phyloP scores from a whole-genome alignment of 441 rosid genomes.

The Hura crepitans region DNA sequence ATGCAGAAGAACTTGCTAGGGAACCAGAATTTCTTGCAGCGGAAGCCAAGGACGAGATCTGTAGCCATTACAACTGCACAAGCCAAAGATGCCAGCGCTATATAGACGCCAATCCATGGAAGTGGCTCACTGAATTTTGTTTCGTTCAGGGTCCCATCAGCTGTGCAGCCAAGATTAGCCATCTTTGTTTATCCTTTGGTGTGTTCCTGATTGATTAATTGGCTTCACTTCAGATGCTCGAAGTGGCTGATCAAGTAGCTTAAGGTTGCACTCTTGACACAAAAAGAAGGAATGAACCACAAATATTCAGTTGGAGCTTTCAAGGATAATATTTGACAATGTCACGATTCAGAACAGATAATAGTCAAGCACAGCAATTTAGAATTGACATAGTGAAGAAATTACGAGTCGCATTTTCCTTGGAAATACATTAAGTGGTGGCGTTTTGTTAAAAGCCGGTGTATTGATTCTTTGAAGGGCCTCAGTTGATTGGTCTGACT shows the following conservation, averaged over 20 bases:
- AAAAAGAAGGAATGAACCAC: no score
- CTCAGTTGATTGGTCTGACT: no score
- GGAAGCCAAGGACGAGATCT: constrained; percentile 55
- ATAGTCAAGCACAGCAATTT: constrained; percentile 18
- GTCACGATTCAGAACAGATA: constrained; percentile 39
- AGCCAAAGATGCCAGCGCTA: constrained; percentile 44
- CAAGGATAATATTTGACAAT: constrained; percentile 32
- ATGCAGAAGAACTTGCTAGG: constrained; percentile 63
- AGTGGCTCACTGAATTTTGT: constrained; percentile 57
- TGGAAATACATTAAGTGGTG: no score
- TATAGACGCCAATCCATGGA: constrained; percentile 67
- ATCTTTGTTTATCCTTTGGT: neutral
- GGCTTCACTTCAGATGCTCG: constrained; percentile 20
- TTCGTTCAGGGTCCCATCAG: constrained; percentile 55
- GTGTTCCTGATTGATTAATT: neutral
- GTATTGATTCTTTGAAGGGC: no score
- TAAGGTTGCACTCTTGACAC: constrained; percentile 22
- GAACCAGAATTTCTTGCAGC: constrained; percentile 61
- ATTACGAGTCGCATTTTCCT: no score
- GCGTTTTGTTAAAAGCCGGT: no score
- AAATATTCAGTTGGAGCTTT: neutral
- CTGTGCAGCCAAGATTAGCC: constrained; percentile 54
- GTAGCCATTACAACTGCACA: constrained; percentile 63
- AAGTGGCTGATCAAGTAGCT: constrained; percentile 2
- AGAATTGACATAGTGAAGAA: neutral